Evolutionary conservation across 805 yeast species (phyloP), one percentile per base, ranked within the genome.

Genomic region (Millerozyma miso): DNA sequence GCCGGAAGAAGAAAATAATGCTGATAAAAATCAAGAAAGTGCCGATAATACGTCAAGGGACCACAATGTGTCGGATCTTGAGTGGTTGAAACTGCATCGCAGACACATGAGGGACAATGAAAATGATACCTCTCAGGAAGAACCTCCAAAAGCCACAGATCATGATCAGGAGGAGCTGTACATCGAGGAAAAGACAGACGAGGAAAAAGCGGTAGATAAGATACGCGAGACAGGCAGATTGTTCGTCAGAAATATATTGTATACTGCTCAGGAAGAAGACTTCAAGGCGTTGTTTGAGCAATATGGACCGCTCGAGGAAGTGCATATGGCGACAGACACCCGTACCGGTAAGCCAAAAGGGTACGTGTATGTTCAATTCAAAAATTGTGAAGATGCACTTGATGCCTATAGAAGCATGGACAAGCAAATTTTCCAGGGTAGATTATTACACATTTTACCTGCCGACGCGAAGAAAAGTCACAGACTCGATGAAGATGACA

Each of bases 341-440:
- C 79, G 93, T 65, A 87, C 95, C 0, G 95, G 95, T 8, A 78
- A 81, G 53, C 84, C 96, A 1, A 93, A 93, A 63, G 99, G 99
- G 0, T 88, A 88, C 62, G 96, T 93, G 0, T 90, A 90, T 56
- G 74, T 89, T 10, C 80, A 83, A 58, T 93, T 85, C 57, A 66
- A 62, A n/a, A 71, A 78, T 47, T 72, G 83, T 7, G 75, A 76
- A 7, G 83, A 83, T 57, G 99, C 99, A 0, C 79, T 84, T 1
- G 58, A 65, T 20, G 98, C 98, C 0, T 90, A 73, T 59, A 62
- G 74, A 31, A 77, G 73, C 12, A 69, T 90, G 39, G 99, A 93
- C 62, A 89, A 88, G 55, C 85, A 85, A 56, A 84, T 87, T 59
- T 91, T 87, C 71, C 98, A 93, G 66, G 99, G 99, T 40, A 80